These are phyloP conservation scores for Boletus sensibilis DNA, from an alignment of 768 basidiomycete genomes.

Conservation along the genomic window DNA sequence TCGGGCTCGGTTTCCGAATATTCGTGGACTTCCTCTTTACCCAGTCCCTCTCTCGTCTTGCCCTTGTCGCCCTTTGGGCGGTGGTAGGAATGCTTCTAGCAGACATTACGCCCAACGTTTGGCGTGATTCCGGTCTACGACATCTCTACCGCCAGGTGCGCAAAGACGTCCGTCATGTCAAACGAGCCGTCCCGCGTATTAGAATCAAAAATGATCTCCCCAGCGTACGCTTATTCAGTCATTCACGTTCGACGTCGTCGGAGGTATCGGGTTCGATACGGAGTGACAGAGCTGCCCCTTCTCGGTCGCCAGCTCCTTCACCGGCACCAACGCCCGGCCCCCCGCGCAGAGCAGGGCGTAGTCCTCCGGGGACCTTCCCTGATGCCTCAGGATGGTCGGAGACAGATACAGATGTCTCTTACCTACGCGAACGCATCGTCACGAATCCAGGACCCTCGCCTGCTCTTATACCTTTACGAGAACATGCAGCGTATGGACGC, in stretches of 20 bases:
- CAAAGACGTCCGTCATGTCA: constrained; percentile 34
- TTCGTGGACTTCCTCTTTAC: constrained; percentile 71
- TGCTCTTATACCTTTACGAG: constrained; percentile 27
- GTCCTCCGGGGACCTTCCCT: constrained; percentile 30
- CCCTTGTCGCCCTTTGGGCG: constrained; percentile 54
- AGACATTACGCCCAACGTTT: constrained; percentile 48
- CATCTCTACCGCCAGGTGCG: constrained; percentile 38
- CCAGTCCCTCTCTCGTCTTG: constrained; percentile 46
- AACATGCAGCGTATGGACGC: constrained; percentile 10
- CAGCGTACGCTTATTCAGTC: constrained; percentile 27
- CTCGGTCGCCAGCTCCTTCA: constrained; percentile 22
- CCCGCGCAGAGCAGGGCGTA: constrained; percentile 24
- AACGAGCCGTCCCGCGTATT: constrained; percentile 31
- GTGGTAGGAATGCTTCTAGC: constrained; percentile 51
- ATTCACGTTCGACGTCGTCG: constrained; percentile 17
- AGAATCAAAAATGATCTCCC: constrained; percentile 34
- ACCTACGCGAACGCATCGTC: constrained; percentile 14
- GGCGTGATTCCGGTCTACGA: constrained; percentile 42
- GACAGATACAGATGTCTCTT: constrained; percentile 27
- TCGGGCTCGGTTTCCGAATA: constrained; percentile 66
- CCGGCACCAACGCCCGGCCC: constrained; percentile 15
- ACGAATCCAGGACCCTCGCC: constrained; percentile 24
- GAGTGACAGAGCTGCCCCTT: constrained; percentile 31
- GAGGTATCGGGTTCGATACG: constrained; percentile 26
- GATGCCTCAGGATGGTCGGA: constrained; percentile 33